Evolutionary conservation across 2,329 filamentous ascomycete species (phyloP), one percentile per base, ranked within the genome.

Genomic region (Colletotrichum kahawae): DNA sequence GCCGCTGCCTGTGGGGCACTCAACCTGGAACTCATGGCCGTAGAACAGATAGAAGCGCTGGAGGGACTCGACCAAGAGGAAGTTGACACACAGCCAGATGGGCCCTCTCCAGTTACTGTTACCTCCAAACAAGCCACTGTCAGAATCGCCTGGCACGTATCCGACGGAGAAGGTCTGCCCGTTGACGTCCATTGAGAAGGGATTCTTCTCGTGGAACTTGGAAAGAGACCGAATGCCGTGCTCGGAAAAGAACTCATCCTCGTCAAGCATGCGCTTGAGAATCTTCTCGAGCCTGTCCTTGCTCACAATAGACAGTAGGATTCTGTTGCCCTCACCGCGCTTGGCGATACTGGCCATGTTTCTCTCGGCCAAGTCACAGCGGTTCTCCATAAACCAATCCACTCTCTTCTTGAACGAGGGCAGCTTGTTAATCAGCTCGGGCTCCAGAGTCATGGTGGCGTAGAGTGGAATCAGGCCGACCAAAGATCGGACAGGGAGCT

Each of bases 101-200:
- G 97, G 96, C 1, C 94, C 96, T 86, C 96, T 92, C 96, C 96
- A 98, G 85, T 98, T 98, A 84, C 95, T 98, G 90, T 98, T 98
- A 78, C 96, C 96, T 68, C 96, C 96, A 81, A 98, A 98, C 7
- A 98, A 90, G 5, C 95, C 95, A 80, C 95, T 98, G 85, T 98
- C 96, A 1, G 96, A 98, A 82, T 98, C 96, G n/a, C 96, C 97
- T 2, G 97, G 93, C 21, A 98, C 92, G 81, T 98, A 98, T 79
- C 92, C 91, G 54, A 98, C 96, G 72, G 92, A 91, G 87, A 98
- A 98, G 34, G 90, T 90, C 82, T 98, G 95, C 1, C 95, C 95
- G 78, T 98, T 98, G 75, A 98, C 96, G 69, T 98, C 94, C 96
- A 98, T 98, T 1, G 94, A 95, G 83, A 95, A 97, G 0, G 97